Conservation (phyloP, 345 rosid species). For the Murraya koenigii region DNA sequence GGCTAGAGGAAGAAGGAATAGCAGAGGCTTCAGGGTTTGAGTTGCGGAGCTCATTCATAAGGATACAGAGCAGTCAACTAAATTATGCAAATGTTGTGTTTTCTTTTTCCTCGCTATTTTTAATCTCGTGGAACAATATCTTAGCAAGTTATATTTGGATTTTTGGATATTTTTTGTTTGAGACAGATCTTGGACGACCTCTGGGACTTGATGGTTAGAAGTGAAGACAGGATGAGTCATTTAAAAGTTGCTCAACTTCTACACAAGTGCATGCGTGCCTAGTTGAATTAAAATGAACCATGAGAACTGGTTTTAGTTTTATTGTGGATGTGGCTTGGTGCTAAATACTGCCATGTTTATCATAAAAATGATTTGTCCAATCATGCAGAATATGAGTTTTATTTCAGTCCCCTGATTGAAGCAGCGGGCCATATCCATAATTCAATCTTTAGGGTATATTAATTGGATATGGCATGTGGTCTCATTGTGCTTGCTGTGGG, state of each 20-base stretch:
- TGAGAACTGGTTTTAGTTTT: neutral
- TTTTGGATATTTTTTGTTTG: neutral
- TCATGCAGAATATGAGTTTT: neutral
- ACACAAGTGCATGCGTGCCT: too few species aligned
- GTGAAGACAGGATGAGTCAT: neutral
- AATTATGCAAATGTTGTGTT: neutral
- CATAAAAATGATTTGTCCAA: neutral
- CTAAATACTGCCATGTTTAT: neutral
- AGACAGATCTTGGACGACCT: neutral
- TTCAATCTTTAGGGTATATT: too few species aligned
- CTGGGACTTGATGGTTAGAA: neutral
- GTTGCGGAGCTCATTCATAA: neutral
- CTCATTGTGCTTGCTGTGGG: too few species aligned
- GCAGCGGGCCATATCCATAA: neutral
- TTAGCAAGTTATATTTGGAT: neutral
- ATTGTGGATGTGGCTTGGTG: neutral
- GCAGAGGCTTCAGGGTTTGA: constrained; percentile 67
- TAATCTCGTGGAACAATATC: neutral
- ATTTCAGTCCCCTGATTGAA: neutral
- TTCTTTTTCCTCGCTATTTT: neutral
- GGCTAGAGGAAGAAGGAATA: constrained; percentile 72
- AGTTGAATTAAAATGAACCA: neutral
- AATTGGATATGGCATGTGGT: too few species aligned
- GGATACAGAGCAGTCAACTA: neutral
- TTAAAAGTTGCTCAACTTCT: neutral